Evolutionary conservation across 805 yeast species (phyloP), one percentile per base, ranked within the genome.

Genomic region (Kregervanrija delftensis): DNA sequence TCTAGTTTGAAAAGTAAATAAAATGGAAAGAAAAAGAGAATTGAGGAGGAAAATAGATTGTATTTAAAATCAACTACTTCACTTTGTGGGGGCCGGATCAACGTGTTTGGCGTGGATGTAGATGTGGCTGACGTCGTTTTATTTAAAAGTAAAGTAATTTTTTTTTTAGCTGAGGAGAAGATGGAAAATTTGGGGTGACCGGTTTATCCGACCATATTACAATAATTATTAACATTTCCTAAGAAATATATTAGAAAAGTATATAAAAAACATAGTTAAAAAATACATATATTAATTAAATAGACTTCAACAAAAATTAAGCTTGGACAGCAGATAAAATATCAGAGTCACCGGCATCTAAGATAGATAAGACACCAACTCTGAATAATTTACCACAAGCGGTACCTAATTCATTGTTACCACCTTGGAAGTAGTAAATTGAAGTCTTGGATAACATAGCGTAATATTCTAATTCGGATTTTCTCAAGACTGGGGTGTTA

Each of bases 341-440:
- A 77, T 93, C 99, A 66, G 99, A 93, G 80, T 93, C 99, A 90
- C 99, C 99, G 65, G 96, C 96, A 66, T 93, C 99, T 67, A 91
- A 78, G 66, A 93, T 73, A 67, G 97, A 79, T 67, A 93, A 78
- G 68, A 90, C 91, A 81, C 98, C 98, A 65, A 93, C 98, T 81
- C 97, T 88, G 96, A 93, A 93, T 69, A 93, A 88, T 77, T 87
- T 91, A 90, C 99, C 99, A 79, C 96, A 91, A 64, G 96, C 96
- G 65, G 99, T 93, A 81, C 97, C 98, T 70, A 91, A 87, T 80
- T 91, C 98, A 79, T 91, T 91, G 96, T 91, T 91, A 75, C 96
- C 95, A 81, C 97, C 98, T 77, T 84, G 93, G 95, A 90, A 93
- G 90, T 90, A 95, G 93, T 91, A 90, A 59, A 83, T 84, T 68